phyloP scores from a whole-genome alignment of 257 asterid species.

The Solanum appendiculatum region DNA sequence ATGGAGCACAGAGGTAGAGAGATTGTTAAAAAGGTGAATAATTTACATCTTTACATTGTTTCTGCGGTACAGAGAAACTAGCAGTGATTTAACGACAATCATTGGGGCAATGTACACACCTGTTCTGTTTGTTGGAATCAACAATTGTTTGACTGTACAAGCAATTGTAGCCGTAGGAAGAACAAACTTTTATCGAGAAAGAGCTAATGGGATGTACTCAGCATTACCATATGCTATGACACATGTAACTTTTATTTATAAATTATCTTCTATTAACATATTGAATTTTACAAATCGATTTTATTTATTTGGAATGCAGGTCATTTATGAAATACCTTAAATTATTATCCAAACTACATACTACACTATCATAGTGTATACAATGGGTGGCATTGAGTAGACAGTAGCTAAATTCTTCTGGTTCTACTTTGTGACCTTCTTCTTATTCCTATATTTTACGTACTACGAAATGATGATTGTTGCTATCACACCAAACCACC shows the following conservation, averaged over 20 bases:
- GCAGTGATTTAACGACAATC: slow-evolving; percentile 47
- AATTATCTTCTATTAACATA: background rate
- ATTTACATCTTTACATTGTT: background rate
- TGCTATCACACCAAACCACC: slow-evolving; percentile 78
- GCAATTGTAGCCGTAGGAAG: slow-evolving; percentile 73
- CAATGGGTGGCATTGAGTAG: slow-evolving; percentile 82
- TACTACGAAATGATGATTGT: slow-evolving; percentile 97
- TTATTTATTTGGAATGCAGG: slow-evolving; percentile 20
- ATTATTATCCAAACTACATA: slow-evolving; percentile 50
- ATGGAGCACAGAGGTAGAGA: too few species aligned
- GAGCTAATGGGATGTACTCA: slow-evolving; percentile 71
- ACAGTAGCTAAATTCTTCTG: slow-evolving; percentile 66
- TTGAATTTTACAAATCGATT: background rate
- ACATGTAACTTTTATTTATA: slow-evolving; percentile 24
- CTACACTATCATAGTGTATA: slow-evolving; percentile 59
- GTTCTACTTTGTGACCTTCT: slow-evolving; percentile 70
- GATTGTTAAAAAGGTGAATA: background rate
- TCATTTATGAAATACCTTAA: slow-evolving; percentile 59
- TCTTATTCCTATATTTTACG: slow-evolving; percentile 76
- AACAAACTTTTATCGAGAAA: slow-evolving; percentile 71
- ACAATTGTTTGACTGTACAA: slow-evolving; percentile 25
- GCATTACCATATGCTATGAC: slow-evolving; percentile 79
- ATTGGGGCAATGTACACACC: slow-evolving; percentile 73
- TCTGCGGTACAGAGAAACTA: slow-evolving; percentile 25
- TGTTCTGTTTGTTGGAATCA: slow-evolving; percentile 52